Percentiles rank a stretch among this genome's conserved stretches.
phyloP scores from a whole-genome alignment of 768 basidiomycete genomes.

The Exsudoporus frostii region DNA sequence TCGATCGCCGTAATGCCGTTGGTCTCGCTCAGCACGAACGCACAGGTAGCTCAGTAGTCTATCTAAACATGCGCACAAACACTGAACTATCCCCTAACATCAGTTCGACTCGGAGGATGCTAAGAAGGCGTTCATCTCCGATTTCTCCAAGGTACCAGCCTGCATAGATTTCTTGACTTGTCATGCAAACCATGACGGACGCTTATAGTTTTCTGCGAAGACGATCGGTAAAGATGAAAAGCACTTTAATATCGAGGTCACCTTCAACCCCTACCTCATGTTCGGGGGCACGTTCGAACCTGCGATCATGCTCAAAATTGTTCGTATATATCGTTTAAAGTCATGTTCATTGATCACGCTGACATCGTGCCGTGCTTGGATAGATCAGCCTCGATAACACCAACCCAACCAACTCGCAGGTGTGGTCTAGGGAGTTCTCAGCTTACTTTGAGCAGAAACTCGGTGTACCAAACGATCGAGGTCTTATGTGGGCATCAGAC shows the following conservation, averaged over 20 bases:
- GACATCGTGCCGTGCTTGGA: background rate
- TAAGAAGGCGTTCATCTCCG: constrained; percentile 37
- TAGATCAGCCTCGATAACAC: constrained; percentile 60
- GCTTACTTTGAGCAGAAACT: constrained; percentile 54
- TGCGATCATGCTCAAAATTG: constrained; percentile 56
- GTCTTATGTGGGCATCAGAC: constrained; percentile 50
- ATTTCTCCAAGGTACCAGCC: constrained; percentile 54
- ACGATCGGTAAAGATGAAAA: constrained; percentile 52
- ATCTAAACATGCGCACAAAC: background rate
- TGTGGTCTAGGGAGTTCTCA: constrained; percentile 55
- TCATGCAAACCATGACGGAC: background rate
- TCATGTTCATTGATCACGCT: background rate
- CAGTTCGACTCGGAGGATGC: constrained; percentile 24
- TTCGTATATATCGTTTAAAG: constrained; percentile 34
- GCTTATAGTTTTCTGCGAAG: constrained; percentile 47
- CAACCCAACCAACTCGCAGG: constrained; percentile 42
- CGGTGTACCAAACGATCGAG: constrained; percentile 47
- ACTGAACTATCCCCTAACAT: no score
- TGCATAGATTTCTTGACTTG: background rate
- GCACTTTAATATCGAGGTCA: constrained; percentile 53
- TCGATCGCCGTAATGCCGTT: constrained; percentile 31
- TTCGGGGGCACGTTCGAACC: constrained; percentile 66
- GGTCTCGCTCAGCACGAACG: constrained; percentile 39
- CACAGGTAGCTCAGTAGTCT: constrained; percentile 22
- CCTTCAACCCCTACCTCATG: constrained; percentile 56